Percentiles rank a stretch among this genome's conserved stretches.
Evolutionary conservation across 371 early-diverging fungal species (phyloP).

Genomic region (Syncephalastrum sp.): DNA sequence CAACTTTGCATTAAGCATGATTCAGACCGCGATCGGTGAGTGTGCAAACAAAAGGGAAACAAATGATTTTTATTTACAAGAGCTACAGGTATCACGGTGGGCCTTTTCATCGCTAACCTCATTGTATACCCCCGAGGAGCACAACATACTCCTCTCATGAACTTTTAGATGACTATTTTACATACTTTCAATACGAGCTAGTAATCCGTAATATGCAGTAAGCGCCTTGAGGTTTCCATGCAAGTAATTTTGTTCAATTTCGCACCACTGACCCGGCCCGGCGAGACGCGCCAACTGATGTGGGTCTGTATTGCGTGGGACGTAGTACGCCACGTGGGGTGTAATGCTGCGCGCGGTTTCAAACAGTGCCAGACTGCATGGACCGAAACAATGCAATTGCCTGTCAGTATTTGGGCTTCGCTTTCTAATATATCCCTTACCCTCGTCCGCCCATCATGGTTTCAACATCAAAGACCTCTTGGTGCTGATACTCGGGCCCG

Average conservation of each 20-base stretch:
- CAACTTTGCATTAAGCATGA: constrained; percentile 47
- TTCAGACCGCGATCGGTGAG: constrained; percentile 31
- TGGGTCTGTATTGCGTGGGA: constrained; percentile 83
- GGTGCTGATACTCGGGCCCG: constrained; percentile 53
- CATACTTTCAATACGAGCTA: too few species aligned
- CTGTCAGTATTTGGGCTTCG: too few species aligned
- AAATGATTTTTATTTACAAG: not conserved
- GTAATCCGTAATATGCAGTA: constrained; percentile 68
- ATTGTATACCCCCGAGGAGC: constrained; percentile 60
- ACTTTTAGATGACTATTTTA: constrained; percentile 31
- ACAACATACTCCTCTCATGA: constrained; percentile 57
- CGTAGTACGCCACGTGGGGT: constrained; percentile 76
- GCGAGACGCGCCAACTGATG: constrained; percentile 48
- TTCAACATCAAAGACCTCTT: constrained; percentile 63
- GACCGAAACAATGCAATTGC: not conserved
- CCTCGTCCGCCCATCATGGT: constrained; percentile 76
- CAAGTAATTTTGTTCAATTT: constrained; percentile 71
- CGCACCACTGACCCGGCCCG: constrained; percentile 57
- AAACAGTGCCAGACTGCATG: constrained; percentile 56
- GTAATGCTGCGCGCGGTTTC: constrained; percentile 65
- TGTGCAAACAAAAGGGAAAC: not conserved
- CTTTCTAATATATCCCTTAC: constrained; percentile 38
- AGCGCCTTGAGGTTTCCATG: constrained; percentile 62
- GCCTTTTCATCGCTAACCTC: constrained; percentile 54
- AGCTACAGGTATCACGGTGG: constrained; percentile 49